These are phyloP conservation scores for Eucalyptus victrix DNA, from an alignment of 345 rosid species.

Conservation along the genomic window DNA sequence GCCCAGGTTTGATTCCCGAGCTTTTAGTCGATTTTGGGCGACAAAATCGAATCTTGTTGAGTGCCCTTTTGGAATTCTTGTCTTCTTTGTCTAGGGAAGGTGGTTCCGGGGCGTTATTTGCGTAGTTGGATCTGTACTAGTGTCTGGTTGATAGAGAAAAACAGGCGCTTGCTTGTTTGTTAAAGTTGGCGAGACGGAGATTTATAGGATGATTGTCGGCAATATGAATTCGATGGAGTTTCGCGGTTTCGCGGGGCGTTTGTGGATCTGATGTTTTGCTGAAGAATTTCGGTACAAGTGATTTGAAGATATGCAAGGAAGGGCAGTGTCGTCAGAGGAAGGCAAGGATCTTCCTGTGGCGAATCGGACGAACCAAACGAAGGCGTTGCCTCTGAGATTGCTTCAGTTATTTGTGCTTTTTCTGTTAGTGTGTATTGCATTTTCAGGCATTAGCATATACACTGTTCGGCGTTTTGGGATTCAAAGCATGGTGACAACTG, in stretches of 20 bases:
- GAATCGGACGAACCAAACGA: conserved; percentile 27
- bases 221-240: neutral
- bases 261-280: neutral
- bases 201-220: neutral
- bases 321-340: conserved; percentile 54
- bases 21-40: neutral
- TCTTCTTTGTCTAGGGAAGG: neutral
- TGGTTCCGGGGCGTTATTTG: neutral
- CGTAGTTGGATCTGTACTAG: neutral
- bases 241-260: neutral
- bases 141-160: neutral
- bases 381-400: conserved; percentile 37
- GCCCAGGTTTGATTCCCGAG: neutral
- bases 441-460: conserved; percentile 61
- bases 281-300: neutral
- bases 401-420: conserved; percentile 42
- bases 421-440: conserved; percentile 34
- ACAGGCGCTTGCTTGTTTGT: neutral
- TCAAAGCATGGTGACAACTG: conserved; percentile 25
- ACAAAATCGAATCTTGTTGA: neutral
- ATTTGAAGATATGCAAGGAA: conserved; percentile 36
- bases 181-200: neutral
- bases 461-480: conserved; percentile 48
- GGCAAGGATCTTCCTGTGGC: conserved; percentile 40
- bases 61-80: neutral